Base-by-base conservation (phyloP, 345 rosid species). In the Sonneratia caseolaris region DNA sequence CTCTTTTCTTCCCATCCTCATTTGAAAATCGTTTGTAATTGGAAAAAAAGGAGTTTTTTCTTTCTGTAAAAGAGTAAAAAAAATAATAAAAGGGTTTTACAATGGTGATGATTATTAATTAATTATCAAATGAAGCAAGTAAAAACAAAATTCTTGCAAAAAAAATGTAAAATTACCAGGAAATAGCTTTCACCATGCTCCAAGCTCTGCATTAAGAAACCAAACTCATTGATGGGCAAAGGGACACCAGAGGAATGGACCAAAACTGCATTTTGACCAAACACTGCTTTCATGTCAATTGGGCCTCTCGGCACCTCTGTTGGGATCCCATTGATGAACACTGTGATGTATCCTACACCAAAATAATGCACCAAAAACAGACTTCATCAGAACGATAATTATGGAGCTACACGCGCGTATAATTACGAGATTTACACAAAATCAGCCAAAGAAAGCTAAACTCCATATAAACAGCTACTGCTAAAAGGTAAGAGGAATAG, bases 151-250 rank as follows among this genome's bases (percentile, higher is more conserved):
- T 40, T 35, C 14, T 6, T 19, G 3, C 36, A 18, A 8, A 43
- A n/a, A 42, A 22, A 24, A 45, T n/a, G 36, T 7, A 43, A 57
- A 45, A 68, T 86, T 88, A 95, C 99, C 92, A 92, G 92, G 82
- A 90, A 95, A 81, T 95, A 95, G 85, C 93, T 85, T 81, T 95
- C 97, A 47, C 99, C 98, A 71, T 87, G 94, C 68, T 89, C 91
- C 85, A 95, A 87, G 81, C 77, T 81, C 66, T 90, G 96, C 82
- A 90, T 80, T 77, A 84, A 71, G 62, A 82, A 82, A 42, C 99
- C 98, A 79, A 78, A 92, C 72, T 89, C 97, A 78, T 92, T 88
- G 9, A 76, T 72, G 32, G 98, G 98, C 27, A 95, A 64, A 14
- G 88, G 88, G 56, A 89, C 72, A 7, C 99, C 99, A 36, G 97